Percentiles rank a stretch among this genome's conserved stretches.
Conservation (phyloP, 805 yeast genomes). For the Saturnispora bothae region DNA sequence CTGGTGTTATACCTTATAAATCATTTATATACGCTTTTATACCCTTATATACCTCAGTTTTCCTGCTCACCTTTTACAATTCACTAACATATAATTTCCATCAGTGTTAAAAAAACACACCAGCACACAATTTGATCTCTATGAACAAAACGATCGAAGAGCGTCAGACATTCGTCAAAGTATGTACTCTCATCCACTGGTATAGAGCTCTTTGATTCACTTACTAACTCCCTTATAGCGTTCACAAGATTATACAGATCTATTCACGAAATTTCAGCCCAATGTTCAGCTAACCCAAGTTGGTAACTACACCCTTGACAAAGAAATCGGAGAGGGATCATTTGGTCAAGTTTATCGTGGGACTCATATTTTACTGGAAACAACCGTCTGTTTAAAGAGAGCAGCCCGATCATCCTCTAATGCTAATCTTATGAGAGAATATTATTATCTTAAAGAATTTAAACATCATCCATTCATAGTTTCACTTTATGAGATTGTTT, state of each 20-base stretch:
- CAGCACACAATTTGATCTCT: too few relatives aligned
- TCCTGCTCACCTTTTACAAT: too few relatives aligned
- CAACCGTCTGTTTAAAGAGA: conserved; percentile 77
- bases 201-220: too few relatives aligned
- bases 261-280: conserved; percentile 27
- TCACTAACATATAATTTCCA: too few relatives aligned
- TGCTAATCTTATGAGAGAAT: conserved; percentile 83
- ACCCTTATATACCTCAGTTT: too few relatives aligned
- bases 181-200: neutral
- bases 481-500: conserved; percentile 72
- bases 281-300: conserved; percentile 44
- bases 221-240: too few relatives aligned
- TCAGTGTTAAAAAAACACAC: too few relatives aligned
- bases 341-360: conserved; percentile 91
- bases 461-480: conserved; percentile 70
- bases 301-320: conserved; percentile 67
- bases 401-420: conserved; percentile 44
- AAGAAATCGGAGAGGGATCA: conserved; percentile 82
- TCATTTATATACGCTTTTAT: too few relatives aligned
- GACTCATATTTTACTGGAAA: conserved; percentile 58
- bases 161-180: conserved; percentile 4
- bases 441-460: conserved; percentile 77
- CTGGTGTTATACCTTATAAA: too few relatives aligned
- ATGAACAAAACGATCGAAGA: conserved; percentile 1
- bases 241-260: conserved; percentile 27